A percentile compares a stretch with the other conserved stretches of the same genome.
Conservation (phyloP, 352 stramenopile species). For the Pythium biforme region DNA sequence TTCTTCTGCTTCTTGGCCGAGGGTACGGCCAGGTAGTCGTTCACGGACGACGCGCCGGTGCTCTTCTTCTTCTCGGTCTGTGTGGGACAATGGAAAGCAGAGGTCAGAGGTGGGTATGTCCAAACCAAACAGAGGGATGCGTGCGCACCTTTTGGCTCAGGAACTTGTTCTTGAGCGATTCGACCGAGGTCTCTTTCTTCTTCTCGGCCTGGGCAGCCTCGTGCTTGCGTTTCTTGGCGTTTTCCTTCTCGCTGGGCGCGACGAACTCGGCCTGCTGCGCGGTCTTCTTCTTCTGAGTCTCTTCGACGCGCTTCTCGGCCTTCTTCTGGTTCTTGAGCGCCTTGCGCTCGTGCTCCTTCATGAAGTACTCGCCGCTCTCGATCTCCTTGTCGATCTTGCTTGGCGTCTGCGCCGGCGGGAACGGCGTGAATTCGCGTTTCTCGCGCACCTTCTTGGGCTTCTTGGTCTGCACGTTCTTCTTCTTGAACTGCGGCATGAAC, state of each 20-base stretch:
- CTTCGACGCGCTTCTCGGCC: conserved; percentile 54
- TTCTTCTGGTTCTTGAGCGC: conserved; percentile 91
- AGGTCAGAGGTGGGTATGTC: neutral
- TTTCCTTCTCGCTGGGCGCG: conserved; percentile 76
- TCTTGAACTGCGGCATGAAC: conserved; percentile 99
- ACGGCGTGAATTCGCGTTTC: conserved; percentile 98
- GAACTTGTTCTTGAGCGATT: conserved; percentile 83
- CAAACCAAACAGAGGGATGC: neutral
- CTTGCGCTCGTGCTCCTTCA: conserved; percentile 95
- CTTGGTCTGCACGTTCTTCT: conserved; percentile 98
- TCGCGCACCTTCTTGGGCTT: conserved; percentile 89
- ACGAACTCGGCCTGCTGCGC: conserved; percentile 77
- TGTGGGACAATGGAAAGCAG: neutral
- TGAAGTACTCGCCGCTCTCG: conserved; percentile 99
- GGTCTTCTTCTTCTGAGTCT: conserved; percentile 63
- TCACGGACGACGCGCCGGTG: conserved; percentile 33
- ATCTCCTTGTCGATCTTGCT: conserved; percentile 99
- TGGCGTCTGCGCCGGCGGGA: conserved; percentile 94
- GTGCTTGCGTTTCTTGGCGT: conserved; percentile 76
- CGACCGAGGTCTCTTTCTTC: conserved; percentile 52
- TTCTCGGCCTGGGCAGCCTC: conserved; percentile 39
- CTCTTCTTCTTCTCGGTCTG: conserved; percentile 42
- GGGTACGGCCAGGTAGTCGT: conserved; percentile 68
- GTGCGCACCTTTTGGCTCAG: conserved; percentile 61
- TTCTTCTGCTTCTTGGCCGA: conserved; percentile 63